phyloP scores from a whole-genome alignment of 2,329 filamentous ascomycete genomes.

The Cladosporium sphaerospermum region DNA sequence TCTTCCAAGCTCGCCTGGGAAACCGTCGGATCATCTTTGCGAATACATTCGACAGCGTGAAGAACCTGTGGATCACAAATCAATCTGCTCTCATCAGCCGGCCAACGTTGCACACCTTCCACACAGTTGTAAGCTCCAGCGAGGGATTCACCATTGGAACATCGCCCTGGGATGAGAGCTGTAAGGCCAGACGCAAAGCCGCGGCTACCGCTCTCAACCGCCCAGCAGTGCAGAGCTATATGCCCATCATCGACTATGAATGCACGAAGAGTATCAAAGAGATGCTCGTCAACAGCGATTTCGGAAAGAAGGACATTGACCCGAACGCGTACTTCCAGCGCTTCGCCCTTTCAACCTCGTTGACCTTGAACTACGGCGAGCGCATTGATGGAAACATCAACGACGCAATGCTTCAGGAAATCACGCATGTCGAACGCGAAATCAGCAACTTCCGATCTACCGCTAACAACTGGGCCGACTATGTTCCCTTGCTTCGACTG shows the following conservation, averaged over 20 bases:
- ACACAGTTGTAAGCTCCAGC: conserved; percentile 68
- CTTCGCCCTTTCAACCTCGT: conserved; percentile 68
- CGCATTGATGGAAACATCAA: conserved; percentile 66
- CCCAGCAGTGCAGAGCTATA: conserved; percentile 69
- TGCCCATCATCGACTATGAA: conserved; percentile 77
- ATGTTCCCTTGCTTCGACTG: conserved; percentile 67
- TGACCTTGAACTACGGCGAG: conserved; percentile 74
- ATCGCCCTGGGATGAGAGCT: conserved; percentile 76
- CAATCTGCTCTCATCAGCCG: conserved; percentile 72
- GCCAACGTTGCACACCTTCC: conserved; percentile 74
- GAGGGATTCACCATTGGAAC: conserved; percentile 79
- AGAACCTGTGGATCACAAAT: conserved; percentile 69
- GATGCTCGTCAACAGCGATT: conserved; percentile 57
- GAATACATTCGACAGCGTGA: conserved; percentile 70
- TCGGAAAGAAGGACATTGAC: conserved; percentile 60
- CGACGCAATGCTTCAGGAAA: conserved; percentile 62
- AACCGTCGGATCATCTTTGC: conserved; percentile 70
- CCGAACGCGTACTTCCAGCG: conserved; percentile 68
- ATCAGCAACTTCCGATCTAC: conserved; percentile 72
- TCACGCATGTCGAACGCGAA: conserved; percentile 67
- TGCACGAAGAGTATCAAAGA: conserved; percentile 66
- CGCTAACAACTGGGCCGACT: conserved; percentile 74
- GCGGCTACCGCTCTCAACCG: conserved; percentile 73
- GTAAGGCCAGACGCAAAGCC: conserved; percentile 69
- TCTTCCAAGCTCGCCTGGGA: conserved; percentile 52